These are phyloP conservation scores for Neofusicoccum laricinum DNA, from an alignment of 2,329 filamentous ascomycete genomes.

Conservation along the genomic window DNA sequence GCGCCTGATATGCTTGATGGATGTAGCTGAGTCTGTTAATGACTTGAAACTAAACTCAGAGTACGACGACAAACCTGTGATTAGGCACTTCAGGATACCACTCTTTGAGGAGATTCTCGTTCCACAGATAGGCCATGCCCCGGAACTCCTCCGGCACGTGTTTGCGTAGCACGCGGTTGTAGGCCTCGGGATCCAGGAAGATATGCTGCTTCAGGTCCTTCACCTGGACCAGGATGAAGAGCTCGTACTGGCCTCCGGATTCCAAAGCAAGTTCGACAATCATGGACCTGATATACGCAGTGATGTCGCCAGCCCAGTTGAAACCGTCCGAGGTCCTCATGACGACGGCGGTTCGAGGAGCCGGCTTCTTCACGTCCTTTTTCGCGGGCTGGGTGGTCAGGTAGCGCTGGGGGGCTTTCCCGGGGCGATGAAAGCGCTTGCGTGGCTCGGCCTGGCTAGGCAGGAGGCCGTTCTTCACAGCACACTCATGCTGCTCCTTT, in stretches of 20 bases:
- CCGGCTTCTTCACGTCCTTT: background rate
- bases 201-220: conserved; percentile 56
- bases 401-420: background rate
- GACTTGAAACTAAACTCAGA: background rate
- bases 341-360: conserved; percentile 38
- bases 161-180: conserved; percentile 58
- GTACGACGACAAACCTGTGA: background rate
- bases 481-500: conserved; percentile 65
- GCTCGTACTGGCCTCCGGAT: conserved; percentile 47
- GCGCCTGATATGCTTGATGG: conserved; percentile 63
- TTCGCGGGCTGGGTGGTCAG: background rate
- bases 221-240: conserved; percentile 48
- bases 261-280: conserved; percentile 46
- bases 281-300: conserved; percentile 44
- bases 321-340: conserved; percentile 48
- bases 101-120: conserved; percentile 53
- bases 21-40: conserved; percentile 39
- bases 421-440: conserved; percentile 7
- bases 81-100: conserved; percentile 49
- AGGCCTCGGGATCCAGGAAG: conserved; percentile 57
- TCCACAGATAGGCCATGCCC: conserved; percentile 73
- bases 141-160: conserved; percentile 68
- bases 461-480: conserved; percentile 56
- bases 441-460: background rate
- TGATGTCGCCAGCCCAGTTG: conserved; percentile 45